Conservation (phyloP, 1,284 basidiomycete species). For the Ceratobasidium sp. region DNA sequence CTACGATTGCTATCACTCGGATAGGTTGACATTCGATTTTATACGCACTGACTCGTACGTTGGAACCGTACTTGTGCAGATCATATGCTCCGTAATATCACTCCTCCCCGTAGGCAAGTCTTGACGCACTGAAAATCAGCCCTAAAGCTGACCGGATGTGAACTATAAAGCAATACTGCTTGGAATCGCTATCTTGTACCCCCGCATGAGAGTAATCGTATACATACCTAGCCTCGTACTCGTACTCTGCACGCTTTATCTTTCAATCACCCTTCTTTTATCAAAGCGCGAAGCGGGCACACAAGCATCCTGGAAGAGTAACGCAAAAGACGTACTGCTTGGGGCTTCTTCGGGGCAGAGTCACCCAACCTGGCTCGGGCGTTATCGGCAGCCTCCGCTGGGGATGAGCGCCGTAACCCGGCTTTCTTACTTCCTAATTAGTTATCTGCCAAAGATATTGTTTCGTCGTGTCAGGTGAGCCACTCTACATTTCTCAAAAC, state of each 20-base stretch:
- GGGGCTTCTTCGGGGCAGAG: neutral
- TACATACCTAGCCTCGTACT: neutral
- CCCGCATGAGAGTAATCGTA: neutral
- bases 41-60: constrained; percentile 5
- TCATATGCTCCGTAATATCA: neutral
- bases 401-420: neutral
- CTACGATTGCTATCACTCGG: neutral
- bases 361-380: constrained; percentile 5
- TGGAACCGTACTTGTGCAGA: constrained; percentile 4
- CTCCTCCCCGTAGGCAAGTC: neutral
- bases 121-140: too few relatives aligned
- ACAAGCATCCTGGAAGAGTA: constrained; percentile 3
- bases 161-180: neutral
- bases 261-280: neutral
- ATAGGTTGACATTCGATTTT: constrained; percentile 27
- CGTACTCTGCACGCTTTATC: neutral
- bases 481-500: neutral
- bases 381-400: neutral
- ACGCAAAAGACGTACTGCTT: constrained; percentile 15
- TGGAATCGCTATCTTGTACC: neutral
- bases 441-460: neutral
- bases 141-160: neutral
- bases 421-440: neutral
- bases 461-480: constrained; percentile 9
- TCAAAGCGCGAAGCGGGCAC: neutral